Conservation (phyloP, 2,329 filamentous ascomycete genomes). For the Calonectria hawksworthii region DNA sequence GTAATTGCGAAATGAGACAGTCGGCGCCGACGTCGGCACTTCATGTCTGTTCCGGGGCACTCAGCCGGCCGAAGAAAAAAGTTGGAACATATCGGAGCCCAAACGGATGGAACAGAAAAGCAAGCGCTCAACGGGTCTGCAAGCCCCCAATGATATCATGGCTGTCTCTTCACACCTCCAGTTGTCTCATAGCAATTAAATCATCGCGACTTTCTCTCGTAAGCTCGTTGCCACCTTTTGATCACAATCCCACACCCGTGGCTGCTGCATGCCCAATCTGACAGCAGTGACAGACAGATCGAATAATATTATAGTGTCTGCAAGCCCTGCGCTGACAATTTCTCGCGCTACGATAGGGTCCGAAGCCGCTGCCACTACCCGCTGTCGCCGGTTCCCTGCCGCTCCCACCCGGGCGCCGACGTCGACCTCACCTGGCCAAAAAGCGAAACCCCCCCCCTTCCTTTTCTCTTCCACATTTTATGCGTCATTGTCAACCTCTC, state of each 20-base stretch:
- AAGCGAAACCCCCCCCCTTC: conserved; percentile 15
- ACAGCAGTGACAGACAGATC: not conserved
- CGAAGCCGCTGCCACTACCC: conserved; percentile 44
- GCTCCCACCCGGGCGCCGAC: conserved; percentile 28
- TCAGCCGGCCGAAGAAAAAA: conserved; percentile 23
- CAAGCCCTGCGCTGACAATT: conserved; percentile 43
- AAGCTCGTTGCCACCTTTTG: not conserved
- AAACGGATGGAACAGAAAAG: conserved; percentile 8
- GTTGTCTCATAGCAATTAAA: conserved; percentile 3
- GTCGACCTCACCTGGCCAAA: conserved; percentile 9
- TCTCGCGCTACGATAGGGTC: conserved; percentile 45
- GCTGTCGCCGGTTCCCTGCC: conserved; percentile 17
- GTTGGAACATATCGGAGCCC: not conserved
- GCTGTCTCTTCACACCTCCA: not conserved
- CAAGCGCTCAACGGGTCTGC: conserved; percentile 10
- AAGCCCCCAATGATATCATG: not conserved
- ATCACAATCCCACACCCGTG: not conserved
- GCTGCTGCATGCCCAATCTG: not conserved
- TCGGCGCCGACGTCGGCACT: conserved; percentile 45
- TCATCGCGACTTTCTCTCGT: conserved; percentile 1
- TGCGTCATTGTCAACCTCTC: conserved; percentile 32
- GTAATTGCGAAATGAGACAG: conserved; percentile 23
- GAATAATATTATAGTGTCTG: not conserved
- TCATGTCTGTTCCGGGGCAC: conserved; percentile 26
- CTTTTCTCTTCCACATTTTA: conserved; percentile 9